Evolutionary conservation across 129 eudicot genomes (phyloP), one percentile per base, ranked within the genome.

Genomic region (Flaveria trinervia): DNA sequence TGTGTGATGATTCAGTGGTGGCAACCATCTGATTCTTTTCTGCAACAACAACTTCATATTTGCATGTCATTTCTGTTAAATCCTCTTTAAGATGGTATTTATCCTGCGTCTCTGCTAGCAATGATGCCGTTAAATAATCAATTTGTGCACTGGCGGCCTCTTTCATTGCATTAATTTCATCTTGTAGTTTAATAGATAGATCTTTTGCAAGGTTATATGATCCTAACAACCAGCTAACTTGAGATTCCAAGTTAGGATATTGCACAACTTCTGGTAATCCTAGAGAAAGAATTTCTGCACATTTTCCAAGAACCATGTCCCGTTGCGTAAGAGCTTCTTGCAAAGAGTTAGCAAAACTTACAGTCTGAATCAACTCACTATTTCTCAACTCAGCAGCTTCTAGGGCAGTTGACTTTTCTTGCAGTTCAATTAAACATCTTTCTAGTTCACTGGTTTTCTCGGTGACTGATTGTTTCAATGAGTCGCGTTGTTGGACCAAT

Each of bases 401-500:
- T 56, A 94, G 74, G 67, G 90, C 85, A 75, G 54, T 84, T 26
- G 97, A 84, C 82, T 91, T 91, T 62, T 85, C 97, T 82, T 91
- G 92, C 68, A 91, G 77, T 70, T 89, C 88, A 68, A 23, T 64
- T 25, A 77, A 72, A 80, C 82, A 86, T 64, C 65, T 88, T 64
- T 86, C 97, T 56, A 95, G 78, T 83, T 95, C 90, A 77, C 89
- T 89, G 12, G 95, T 77, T 83, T 89, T 92, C 36, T 89, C 97
- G 67, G 96, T 83, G 78, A 92, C 76, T 11, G 77, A 73, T 71
- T 89, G 97, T 70, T 95, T 95, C 73, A 95, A 78, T n/a, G 96
- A 86, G 77, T 95, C 99, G 57, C 97, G 90, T 45, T 92, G 96
- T 78, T 95, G 99, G 55, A 95, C 97, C 80, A 95, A 81, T 16